Base-by-base conservation (phyloP, 139 green algal genomes). In the Gonium pectorale region DNA sequence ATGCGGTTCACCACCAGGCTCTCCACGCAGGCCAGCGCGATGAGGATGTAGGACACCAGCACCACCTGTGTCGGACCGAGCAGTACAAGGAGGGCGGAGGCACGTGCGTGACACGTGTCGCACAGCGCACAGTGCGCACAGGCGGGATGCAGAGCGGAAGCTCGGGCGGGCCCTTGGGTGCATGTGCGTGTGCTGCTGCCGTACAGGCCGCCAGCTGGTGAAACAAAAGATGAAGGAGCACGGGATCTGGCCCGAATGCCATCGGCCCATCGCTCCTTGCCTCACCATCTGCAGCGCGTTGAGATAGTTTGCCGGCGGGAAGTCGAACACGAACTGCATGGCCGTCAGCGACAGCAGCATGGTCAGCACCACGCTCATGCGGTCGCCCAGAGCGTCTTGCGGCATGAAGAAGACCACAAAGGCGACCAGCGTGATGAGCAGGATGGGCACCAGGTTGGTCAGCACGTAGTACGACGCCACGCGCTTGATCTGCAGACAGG, bases 311-410 rank as follows among this genome's bases (percentile, higher is more conserved):
- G 75, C 59, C 59, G 75, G 75, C 31, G 75, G 75, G 73, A 81
- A 81, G 75, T 72, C 60, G 37, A 72, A 83, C 59, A 83, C 59
- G 29, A 83, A 83, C 59, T 83, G 75, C 75, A 83, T 60, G 33
- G 75, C 75, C 2, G 75, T 83, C 9, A 83, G 59, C 6, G 40
- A 63, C n/a, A 83, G 75, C 59, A 83, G 72, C 59, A 72, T 72
- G 40, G 59, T 71, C 2, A 83, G n/a, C 19, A 72, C 41, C 7
- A 83, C 59, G 70, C 74, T 69, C 74, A 81, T 81, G 17, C 74
- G 26, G 54, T 81, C 74, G 2, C 56, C 74, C 56, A 81, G 74
- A 15, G 74, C 74, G 54, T 35, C 43, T 27, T 43, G 29, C 0
- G 74, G 74, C 56, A 81, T 59, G 56, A 69, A 69, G 74, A 70